These are phyloP conservation scores for Strigomonas oncopelti DNA, from an alignment of 208 protist species.

Conservation along the genomic window DNA sequence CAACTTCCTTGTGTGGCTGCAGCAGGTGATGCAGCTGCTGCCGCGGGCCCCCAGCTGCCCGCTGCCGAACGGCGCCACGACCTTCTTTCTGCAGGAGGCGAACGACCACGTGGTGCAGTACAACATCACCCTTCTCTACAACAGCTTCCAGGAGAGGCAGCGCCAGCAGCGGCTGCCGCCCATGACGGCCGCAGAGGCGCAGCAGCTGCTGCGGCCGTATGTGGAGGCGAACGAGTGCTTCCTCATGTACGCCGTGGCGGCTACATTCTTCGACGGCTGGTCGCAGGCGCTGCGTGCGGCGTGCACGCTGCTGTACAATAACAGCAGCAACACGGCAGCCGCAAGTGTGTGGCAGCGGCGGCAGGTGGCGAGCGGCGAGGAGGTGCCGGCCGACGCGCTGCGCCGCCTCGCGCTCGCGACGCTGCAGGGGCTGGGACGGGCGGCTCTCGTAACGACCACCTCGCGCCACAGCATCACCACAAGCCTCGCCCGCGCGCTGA, in stretches of 20 bases:
- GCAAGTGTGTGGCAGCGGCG: conserved; percentile 27
- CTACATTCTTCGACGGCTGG: conserved; percentile 80
- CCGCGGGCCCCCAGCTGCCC: conserved; percentile 43
- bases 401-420: not conserved
- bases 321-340: not conserved
- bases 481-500: not conserved
- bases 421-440: not conserved
- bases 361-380: no score
- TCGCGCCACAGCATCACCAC: not conserved
- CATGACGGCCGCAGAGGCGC: conserved; percentile 35
- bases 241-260: conserved; percentile 51
- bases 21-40: conserved; percentile 43
- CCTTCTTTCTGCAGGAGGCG: conserved; percentile 44
- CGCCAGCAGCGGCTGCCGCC: conserved; percentile 23
- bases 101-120: conserved; percentile 68
- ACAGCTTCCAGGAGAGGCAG: conserved; percentile 48
- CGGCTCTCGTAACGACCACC: not conserved
- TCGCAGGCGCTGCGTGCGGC: conserved; percentile 53
- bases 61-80: conserved; percentile 29
- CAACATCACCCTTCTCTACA: conserved; percentile 57
- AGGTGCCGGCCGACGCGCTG: not conserved
- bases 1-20: conserved; percentile 66
- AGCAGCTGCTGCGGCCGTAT: conserved; percentile 50
- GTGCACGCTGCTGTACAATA: conserved; percentile 28
- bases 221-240: conserved; percentile 78